Evolutionary conservation across 441 rosid genomes (phyloP).

Genomic region (Melastoma candidum): DNA sequence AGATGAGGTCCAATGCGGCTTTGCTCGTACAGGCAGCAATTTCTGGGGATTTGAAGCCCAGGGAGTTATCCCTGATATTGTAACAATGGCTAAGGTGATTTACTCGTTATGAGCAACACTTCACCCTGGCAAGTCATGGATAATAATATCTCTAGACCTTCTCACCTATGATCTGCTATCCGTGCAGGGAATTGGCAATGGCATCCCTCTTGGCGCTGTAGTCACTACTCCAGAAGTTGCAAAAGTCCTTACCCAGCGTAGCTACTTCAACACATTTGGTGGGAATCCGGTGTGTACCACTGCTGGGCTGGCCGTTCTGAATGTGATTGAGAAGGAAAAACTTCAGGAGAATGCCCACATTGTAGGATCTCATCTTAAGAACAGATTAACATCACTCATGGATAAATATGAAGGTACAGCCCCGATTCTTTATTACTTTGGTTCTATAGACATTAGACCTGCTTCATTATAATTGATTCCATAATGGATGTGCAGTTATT

Average conservation of each 20-base stretch:
- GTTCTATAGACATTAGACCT: background rate
- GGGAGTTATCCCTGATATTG: slow-evolving; percentile 92
- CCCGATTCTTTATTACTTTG: background rate
- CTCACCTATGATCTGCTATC: background rate
- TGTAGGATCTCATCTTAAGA: slow-evolving; percentile 74
- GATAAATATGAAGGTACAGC: slow-evolving; percentile 67
- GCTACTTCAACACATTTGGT: slow-evolving; percentile 87
- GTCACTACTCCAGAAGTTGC: slow-evolving; percentile 95
- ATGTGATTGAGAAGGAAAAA: slow-evolving; percentile 80
- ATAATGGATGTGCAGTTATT: slow-evolving; percentile 35
- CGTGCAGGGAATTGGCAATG: slow-evolving; percentile 86
- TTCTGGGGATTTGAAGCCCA: slow-evolving; percentile 92
- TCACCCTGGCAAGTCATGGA: background rate
- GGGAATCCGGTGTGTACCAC: slow-evolving; percentile 86
- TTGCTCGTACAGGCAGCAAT: slow-evolving; percentile 67
- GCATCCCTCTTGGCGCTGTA: slow-evolving; percentile 92
- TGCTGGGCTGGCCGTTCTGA: slow-evolving; percentile 81
- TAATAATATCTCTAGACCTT: background rate
- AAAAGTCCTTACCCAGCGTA: slow-evolving; percentile 60
- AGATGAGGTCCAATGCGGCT: slow-evolving; percentile 89
- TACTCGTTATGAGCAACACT: slow-evolving; percentile 3
- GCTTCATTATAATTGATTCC: slow-evolving; percentile 8
- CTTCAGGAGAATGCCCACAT: slow-evolving; percentile 70
- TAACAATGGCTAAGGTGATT: slow-evolving; percentile 94
- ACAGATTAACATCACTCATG: slow-evolving; percentile 53